Evolutionary conservation across 176 grass and related monocot genomes (phyloP).

Genomic region (Zizania latifolia): DNA sequence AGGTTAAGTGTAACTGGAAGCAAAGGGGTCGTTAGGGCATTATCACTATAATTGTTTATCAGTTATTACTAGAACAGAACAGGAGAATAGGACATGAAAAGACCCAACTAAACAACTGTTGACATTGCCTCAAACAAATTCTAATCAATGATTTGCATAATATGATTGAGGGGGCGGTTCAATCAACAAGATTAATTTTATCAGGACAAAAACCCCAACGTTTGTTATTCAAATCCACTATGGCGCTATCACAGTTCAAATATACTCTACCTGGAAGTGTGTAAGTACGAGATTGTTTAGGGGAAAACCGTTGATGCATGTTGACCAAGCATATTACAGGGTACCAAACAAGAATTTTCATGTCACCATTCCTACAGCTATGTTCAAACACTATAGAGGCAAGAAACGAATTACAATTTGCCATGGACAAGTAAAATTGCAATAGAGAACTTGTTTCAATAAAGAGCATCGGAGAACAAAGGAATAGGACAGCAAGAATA

Average conservation of each 20-base stretch:
- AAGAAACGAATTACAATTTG: not conserved
- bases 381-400: not conserved
- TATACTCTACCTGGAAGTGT: not conserved
- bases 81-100: not conserved
- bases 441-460: not conserved
- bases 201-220: not conserved
- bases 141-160: not conserved
- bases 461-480: not conserved
- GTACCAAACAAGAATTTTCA: not conserved
- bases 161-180: not conserved
- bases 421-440: not conserved
- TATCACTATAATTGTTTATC: not conserved
- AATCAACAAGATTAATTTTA: no score
- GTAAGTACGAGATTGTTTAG: not conserved
- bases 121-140: not conserved
- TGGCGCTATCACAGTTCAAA: not conserved
- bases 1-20: not conserved
- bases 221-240: not conserved
- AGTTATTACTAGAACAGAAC: constrained; percentile 2
- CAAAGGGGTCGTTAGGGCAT: not conserved
- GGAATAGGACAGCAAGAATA: not conserved
- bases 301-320: not conserved
- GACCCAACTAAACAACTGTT: not conserved
- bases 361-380: not conserved
- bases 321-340: not conserved